Base-by-base conservation (phyloP, 2,329 filamentous ascomycete species). In the Trichophyton mentagrophytes region DNA sequence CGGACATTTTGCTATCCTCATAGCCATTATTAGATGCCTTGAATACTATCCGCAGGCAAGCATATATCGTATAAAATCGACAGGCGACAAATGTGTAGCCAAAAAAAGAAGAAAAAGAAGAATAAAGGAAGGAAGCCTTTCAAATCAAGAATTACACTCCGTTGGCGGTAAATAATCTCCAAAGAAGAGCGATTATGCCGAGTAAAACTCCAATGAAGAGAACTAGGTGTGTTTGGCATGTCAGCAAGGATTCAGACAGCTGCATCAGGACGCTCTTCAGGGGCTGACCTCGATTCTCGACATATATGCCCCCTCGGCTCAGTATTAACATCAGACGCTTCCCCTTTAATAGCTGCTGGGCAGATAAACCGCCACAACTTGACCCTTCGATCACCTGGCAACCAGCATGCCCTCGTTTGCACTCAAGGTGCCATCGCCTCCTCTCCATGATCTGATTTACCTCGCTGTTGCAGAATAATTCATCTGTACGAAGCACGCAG, bases 401-500 rank as follows among this genome's bases (percentile, higher is more conserved):
- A 0, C 73, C 74, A 2, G 70, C 67, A 7, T 57, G 57, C 0
- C 62, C 64, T 15, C 65, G 63, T 3, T 61, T 66, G 65, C 75
- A 77, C 59, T 77, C 75, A 4, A 69, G 66, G 68, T 77, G 75
- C 55, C 70, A 64, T 33, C 75, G 70, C 36, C 75, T 66, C 56
- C 69, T 70, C 61, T 73, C 69, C 73, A 77, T 77, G n/a, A 76
- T 75, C 2, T 64, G 64, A 5, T 70, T 67, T 27, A 77, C 71
- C n/a, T 72, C 68, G n/a, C 62, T 63, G 46, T 72, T 74, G 61
- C 75, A 77, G 60, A 77, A 77, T 0, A 68, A 64, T 53, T 73
- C 73, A 62, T 77, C 75, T 3, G 73, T 77, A 6, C 71, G 69
- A 51, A 77, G 72, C 1, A 70, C 72, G 59, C 74, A 76, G 59